Evolutionary conservation across 2,329 filamentous ascomycete species (phyloP), one percentile per base, ranked within the genome.

Genomic region (Colletotrichum tropicale): DNA sequence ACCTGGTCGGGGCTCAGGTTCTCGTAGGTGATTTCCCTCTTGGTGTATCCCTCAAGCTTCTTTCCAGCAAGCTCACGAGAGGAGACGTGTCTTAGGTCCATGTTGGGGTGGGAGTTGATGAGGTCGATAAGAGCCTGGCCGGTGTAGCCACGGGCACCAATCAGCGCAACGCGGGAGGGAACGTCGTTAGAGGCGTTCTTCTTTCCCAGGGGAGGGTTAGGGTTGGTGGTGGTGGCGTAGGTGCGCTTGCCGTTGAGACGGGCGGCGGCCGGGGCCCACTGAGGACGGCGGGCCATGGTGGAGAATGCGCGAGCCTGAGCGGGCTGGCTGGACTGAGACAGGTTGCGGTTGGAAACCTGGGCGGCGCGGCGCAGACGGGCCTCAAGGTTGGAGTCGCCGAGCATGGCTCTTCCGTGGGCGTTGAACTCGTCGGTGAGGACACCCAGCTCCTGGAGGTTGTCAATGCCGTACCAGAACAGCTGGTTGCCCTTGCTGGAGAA

Each of bases 381-480:
- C 84, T 98, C 95, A 8, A 98, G 90, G 86, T 97, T 98, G 79
- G 95, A 93, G 83, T 98, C 94, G 71, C 95, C 95, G 75, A 98
- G 93, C 93, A 98, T 98, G 78, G 94, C 91, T 75, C 95, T 91
- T 69, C 96, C 95, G 81, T 98, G 91, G 81, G 94, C 89, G 75
- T 93, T 92, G 85, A 98, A 98, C 81, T 98, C 95, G 79, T 93
- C 91, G 87, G 98, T 96, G 78, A 98, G 89, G 78, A 94, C 91
- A 80, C 93, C 93, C 26, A 98, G 94, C 83, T 98, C 94, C 67
- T 95, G 93, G 36, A 93, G 92, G 70, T 93, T 93, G 78, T 97
- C 94, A 74, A 97, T 92, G 68, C 96, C 96, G 84, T 98, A 98
- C 94, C 96, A 98, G 89, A 98, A 98, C 82, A 98, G 93, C 52